Percentiles rank a stretch among this genome's conserved stretches.
phyloP scores from a whole-genome alignment of 2,329 filamentous ascomycete species.

The Colletotrichum echinochloae region DNA sequence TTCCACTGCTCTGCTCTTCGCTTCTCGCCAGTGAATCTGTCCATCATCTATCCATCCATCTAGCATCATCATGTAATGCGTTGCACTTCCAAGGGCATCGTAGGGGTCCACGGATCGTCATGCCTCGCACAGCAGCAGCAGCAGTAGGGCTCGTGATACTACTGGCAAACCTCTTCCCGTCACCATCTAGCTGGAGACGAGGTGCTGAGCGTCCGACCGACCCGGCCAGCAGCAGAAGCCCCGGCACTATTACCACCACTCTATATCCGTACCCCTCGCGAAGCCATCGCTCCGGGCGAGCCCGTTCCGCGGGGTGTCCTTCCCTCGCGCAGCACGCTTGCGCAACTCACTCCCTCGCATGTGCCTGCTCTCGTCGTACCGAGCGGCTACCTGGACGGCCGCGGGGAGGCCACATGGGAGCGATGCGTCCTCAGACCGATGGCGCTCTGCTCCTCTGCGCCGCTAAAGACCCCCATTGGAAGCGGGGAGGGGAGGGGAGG shows the following conservation, averaged over 20 bases:
- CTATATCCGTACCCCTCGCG: neutral
- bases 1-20: neutral
- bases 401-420: conserved; percentile 8
- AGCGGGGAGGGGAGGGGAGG: too few relatives aligned
- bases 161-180: neutral
- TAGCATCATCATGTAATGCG: neutral
- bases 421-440: neutral
- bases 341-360: conserved; percentile 4
- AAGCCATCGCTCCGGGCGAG: conserved; percentile 8
- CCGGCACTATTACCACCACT: neutral
- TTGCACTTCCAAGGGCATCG: neutral
- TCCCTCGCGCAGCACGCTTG: conserved; percentile 23
- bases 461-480: conserved; percentile 2
- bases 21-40: neutral
- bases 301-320: conserved; percentile 28
- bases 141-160: neutral
- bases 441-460: neutral
- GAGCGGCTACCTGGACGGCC: neutral
- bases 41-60: neutral
- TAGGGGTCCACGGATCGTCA: too few relatives aligned
- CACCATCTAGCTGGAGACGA: neutral
- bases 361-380: neutral
- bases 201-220: conserved; percentile 4
- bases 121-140: conserved; percentile 15
- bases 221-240: conserved; percentile 2